phyloP scores from a whole-genome alignment of 2,329 filamentous ascomycete genomes.

The Lomentospora prolificans region DNA sequence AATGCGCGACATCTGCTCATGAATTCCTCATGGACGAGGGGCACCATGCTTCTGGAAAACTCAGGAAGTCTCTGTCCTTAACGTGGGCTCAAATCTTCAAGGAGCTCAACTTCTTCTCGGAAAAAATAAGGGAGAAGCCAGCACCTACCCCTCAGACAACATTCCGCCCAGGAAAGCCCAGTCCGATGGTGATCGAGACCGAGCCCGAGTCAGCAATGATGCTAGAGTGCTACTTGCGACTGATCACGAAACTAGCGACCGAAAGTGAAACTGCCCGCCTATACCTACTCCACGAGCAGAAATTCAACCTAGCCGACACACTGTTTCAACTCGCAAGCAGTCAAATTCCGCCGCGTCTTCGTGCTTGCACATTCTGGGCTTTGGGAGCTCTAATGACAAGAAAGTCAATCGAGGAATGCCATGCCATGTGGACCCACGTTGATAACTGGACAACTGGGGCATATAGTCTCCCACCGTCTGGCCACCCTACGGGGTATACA shows the following conservation, averaged over 20 bases:
- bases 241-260: slow-evolving; percentile 72
- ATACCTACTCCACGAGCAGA: slow-evolving; percentile 59
- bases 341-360: slow-evolving; percentile 63
- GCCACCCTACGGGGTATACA: slow-evolving; percentile 12
- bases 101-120: slow-evolving; percentile 77
- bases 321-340: slow-evolving; percentile 73
- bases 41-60: slow-evolving; percentile 61
- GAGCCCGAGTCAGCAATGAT: slow-evolving; percentile 95
- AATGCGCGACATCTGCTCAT: slow-evolving; percentile 77
- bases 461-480: slow-evolving; percentile 30
- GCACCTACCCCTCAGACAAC: slow-evolving; percentile 26
- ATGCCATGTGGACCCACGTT: slow-evolving; percentile 68
- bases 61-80: slow-evolving; percentile 73
- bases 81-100: slow-evolving; percentile 91
- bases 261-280: slow-evolving; percentile 63
- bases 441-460: slow-evolving; percentile 69
- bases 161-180: slow-evolving; percentile 50
- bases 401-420: slow-evolving; percentile 57
- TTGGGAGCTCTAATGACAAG: slow-evolving; percentile 65
- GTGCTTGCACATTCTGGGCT: slow-evolving; percentile 75
- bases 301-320: slow-evolving; percentile 59
- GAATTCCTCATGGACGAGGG: slow-evolving; percentile 84
- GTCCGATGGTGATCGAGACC: slow-evolving; percentile 59
- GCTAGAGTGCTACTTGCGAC: slow-evolving; percentile 84
- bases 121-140: slow-evolving; percentile 66